These are phyloP conservation scores for Nymphaea thermarum DNA, from an alignment of 164 flowering plant species.

Conservation along the genomic window DNA sequence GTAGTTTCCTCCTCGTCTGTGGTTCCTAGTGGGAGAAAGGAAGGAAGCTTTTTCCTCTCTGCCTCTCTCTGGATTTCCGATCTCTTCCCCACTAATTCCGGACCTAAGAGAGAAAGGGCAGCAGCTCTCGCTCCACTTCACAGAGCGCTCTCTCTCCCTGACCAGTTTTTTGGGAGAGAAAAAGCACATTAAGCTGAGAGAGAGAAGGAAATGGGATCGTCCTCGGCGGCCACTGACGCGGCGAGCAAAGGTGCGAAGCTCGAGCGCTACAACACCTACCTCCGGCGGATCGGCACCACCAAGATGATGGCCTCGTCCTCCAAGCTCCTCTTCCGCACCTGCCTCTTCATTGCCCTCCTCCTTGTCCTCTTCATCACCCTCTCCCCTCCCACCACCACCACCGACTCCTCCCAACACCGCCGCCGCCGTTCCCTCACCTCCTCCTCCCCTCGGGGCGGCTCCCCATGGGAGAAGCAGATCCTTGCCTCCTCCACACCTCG, in stretches of 20 bases:
- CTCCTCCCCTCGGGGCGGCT: slow-evolving; percentile 23
- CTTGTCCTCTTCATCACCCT: slow-evolving; percentile 66
- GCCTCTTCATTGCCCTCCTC: slow-evolving; percentile 53
- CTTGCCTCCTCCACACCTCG: slow-evolving; percentile 49
- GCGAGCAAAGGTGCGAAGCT: slow-evolving; percentile 24
- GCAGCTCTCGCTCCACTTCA: background rate
- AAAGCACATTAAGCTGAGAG: no score
- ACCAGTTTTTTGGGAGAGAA: no score
- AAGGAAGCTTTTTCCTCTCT: background rate
- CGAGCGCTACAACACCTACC: slow-evolving; percentile 74
- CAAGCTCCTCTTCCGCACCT: slow-evolving; percentile 64
- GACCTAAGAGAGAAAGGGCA: background rate
- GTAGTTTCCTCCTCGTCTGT: background rate
- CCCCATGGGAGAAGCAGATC: slow-evolving; percentile 30
- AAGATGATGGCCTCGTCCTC: slow-evolving; percentile 70
- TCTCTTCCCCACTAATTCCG: background rate
- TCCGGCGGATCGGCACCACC: slow-evolving; percentile 54
- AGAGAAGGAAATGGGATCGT: no score
- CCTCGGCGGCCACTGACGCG: background rate
- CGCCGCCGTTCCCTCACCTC: background rate
- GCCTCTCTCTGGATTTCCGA: background rate
- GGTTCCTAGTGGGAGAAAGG: background rate
- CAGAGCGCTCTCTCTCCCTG: no score
- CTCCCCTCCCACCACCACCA: slow-evolving; percentile 10
- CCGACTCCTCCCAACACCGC: background rate